These are phyloP conservation scores for Amauroascus niger DNA, from an alignment of 2,329 filamentous ascomycete genomes.

Conservation along the genomic window DNA sequence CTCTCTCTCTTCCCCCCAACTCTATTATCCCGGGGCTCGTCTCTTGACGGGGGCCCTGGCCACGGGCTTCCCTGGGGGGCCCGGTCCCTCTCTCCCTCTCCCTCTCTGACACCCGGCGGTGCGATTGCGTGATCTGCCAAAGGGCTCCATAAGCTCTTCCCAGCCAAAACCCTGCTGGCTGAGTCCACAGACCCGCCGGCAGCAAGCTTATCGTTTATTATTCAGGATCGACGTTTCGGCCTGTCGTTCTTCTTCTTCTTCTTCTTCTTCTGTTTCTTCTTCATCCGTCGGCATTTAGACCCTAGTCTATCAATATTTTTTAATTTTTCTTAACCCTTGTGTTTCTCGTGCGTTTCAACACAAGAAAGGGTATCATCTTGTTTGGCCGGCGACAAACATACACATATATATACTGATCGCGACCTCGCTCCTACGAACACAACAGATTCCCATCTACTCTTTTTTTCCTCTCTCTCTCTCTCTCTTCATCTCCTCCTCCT, in stretches of 20 bases:
- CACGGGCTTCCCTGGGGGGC: neutral
- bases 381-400: too few species aligned
- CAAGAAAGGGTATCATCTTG: too few species aligned
- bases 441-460: neutral
- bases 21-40: neutral
- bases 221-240: conserved; percentile 11
- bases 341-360: too few species aligned
- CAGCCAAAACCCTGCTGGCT: conserved; percentile 1
- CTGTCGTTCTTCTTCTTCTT: neutral
- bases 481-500: neutral
- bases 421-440: neutral
- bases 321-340: too few species aligned
- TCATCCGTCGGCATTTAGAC: neutral
- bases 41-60: neutral
- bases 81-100: neutral
- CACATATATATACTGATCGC: neutral
- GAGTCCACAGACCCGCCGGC: neutral
- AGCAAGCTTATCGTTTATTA: neutral
- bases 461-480: neutral
- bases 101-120: neutral
- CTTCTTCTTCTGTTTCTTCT: neutral
- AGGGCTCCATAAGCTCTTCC: neutral
- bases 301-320: too few species aligned
- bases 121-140: conserved; percentile 9
- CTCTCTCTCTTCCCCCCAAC: too few species aligned